These are phyloP conservation scores for Beauveria sp. DNA, from an alignment of 2,329 filamentous ascomycete species.

Conservation along the genomic window DNA sequence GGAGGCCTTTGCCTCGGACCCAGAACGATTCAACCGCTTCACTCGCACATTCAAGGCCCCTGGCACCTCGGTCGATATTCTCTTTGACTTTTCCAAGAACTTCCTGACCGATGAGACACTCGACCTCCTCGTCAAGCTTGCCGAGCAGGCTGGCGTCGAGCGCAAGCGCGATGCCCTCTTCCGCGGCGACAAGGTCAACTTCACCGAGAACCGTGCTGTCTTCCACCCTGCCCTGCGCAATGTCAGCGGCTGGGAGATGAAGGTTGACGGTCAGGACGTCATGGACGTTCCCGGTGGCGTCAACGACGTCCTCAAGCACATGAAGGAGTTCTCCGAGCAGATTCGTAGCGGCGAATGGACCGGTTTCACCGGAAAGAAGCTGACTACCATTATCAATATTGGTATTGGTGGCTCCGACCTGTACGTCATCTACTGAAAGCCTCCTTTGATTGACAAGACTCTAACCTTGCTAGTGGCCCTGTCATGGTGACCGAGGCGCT, in stretches of 20 bases:
- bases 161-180: constrained; percentile 97
- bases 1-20: constrained; percentile 84
- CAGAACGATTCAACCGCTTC: constrained; percentile 84
- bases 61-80: constrained; percentile 75
- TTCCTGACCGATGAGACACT: constrained; percentile 91
- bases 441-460: constrained; percentile 18
- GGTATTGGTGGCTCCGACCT: constrained; percentile 98
- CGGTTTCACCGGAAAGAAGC: constrained; percentile 93
- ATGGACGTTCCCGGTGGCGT: constrained; percentile 84
- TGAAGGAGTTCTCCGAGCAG: constrained; percentile 97
- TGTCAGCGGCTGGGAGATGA: constrained; percentile 68
- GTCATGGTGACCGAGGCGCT: constrained; percentile 99
- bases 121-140: constrained; percentile 77
- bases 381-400: constrained; percentile 93
- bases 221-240: constrained; percentile 95
- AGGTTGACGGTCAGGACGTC: constrained; percentile 87
- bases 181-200: constrained; percentile 96
- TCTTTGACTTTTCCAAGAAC: constrained; percentile 99
- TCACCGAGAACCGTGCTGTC: constrained; percentile 92
- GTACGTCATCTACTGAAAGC: constrained; percentile 46
- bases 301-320: constrained; percentile 85
- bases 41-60: constrained; percentile 76
- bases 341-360: constrained; percentile 94
- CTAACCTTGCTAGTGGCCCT: constrained; percentile 59
- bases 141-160: constrained; percentile 84